Percentiles rank a stretch among this genome's conserved stretches.
Evolutionary conservation across 148 eudicot genomes (phyloP).

Genomic region (Heliamphora exappendiculata): DNA sequence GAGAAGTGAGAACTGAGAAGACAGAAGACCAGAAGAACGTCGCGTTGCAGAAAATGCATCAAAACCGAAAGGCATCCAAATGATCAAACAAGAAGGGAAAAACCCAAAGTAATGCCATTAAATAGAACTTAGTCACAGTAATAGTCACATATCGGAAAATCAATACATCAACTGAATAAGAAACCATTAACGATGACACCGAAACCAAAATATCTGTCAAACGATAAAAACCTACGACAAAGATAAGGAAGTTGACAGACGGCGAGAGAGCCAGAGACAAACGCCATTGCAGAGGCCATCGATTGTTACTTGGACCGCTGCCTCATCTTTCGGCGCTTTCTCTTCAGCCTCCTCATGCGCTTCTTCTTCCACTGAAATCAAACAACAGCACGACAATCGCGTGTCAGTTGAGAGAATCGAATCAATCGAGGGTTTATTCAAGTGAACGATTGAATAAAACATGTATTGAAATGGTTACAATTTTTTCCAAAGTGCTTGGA

Average conservation of each 20-base stretch:
- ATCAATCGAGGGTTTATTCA: neutral
- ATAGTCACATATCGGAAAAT: neutral
- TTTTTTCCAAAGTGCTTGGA: too few relatives aligned
- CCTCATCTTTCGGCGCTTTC: constrained; percentile 23
- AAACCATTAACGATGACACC: neutral
- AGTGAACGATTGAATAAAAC: neutral
- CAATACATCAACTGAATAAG: neutral
- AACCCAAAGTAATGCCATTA: neutral
- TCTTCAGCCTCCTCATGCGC: constrained; percentile 12
- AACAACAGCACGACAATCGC: neutral
- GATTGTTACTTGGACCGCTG: constrained; percentile 14
- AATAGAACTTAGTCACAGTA: too few relatives aligned
- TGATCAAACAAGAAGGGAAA: neutral
- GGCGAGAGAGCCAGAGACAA: neutral
- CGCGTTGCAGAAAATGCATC: neutral
- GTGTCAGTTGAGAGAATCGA: neutral
- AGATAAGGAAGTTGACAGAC: neutral
- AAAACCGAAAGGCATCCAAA: neutral
- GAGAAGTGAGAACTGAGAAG: too few relatives aligned
- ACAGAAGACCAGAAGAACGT: too few relatives aligned
- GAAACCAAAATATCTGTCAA: neutral
- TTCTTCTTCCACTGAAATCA: constrained; percentile 15
- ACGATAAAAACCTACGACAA: neutral
- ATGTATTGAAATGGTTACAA: neutral
- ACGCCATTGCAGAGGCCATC: neutral